Base-by-base conservation (phyloP, 768 basidiomycete species). In the Pleurotus salmoneostramineus region DNA sequence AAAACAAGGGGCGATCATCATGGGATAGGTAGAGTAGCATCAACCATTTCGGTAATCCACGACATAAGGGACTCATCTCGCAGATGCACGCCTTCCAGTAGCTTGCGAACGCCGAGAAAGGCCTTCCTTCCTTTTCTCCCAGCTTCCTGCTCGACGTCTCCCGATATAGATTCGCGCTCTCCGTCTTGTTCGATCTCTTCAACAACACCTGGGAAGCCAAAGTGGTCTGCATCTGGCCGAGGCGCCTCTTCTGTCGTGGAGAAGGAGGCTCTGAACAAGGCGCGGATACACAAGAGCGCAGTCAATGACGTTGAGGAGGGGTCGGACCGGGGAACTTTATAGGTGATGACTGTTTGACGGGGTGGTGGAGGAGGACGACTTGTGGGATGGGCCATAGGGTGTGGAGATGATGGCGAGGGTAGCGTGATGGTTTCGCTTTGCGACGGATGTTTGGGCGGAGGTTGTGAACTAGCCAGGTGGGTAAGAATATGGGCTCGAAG, bases 181-280 rank as follows among this genome's bases (percentile, higher is more conserved):
- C 15, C 40, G 8, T 55, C 52, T 14, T 88, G 91, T n/a, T 84
- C 88, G n/a, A 81, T 79, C 17, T 89, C 91, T 60, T 92, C 89
- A 37, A 91, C 74, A 17, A 91, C 56, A 0, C 89, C 93, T 4
- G 95, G 95, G 69, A 96, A 92, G 0, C 94, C 94, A 69, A 95
- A 96, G 61, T 91, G 89, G 58, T 95, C 92, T 17, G 82, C 88
- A 65, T 91, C 88, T 2, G 79, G 85, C 31, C 89, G 80, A 34
- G 90, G 89, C 0, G 81, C 81, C 46, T 72, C 76, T 61, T 91
- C 90, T 6, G 78, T 75, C 5, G 88, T 83, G 15, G 87, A 86
- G 64, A 93, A 92, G 1, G 93, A 83, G 4, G 84, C 82, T 46
- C 91, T 81, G 68, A 92, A 95, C 15, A 96, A 77, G 58, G 93